These are phyloP conservation scores for Aspergillus fijiensis DNA, from an alignment of 2,329 filamentous ascomycete species.

Conservation along the genomic window DNA sequence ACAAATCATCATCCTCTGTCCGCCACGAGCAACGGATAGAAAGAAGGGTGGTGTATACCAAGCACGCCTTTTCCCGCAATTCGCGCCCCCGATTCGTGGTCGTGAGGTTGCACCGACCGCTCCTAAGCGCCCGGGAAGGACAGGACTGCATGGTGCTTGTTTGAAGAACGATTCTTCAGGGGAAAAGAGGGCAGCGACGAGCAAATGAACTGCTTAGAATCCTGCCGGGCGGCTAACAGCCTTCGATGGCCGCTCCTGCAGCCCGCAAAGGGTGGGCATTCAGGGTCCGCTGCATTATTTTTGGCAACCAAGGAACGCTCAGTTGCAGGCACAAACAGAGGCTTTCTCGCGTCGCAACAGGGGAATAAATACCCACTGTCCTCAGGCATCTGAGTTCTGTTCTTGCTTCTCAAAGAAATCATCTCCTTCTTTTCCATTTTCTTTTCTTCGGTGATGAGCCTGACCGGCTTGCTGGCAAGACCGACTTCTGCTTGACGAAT, in stretches of 20 bases:
- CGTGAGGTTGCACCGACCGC: neutral
- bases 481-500: neutral
- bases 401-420: neutral
- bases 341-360: too few species aligned
- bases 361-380: neutral
- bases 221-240: slow-evolving; percentile 1
- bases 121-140: slow-evolving; percentile 2
- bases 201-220: slow-evolving; percentile 1
- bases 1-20: neutral
- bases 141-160: neutral
- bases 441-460: neutral
- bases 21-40: neutral
- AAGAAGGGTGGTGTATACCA: neutral
- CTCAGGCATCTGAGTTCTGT: neutral
- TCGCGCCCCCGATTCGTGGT: neutral
- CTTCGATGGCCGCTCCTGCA: neutral
- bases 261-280: neutral
- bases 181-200: neutral
- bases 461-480: neutral
- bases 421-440: neutral
- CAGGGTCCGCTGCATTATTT: neutral
- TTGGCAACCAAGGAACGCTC: neutral
- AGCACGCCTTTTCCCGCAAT: neutral
- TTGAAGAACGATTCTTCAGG: slow-evolving; percentile 4
- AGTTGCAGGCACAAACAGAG: neutral